phyloP scores from a whole-genome alignment of 2,329 filamentous ascomycete genomes.

The Geosmithia morbida region DNA sequence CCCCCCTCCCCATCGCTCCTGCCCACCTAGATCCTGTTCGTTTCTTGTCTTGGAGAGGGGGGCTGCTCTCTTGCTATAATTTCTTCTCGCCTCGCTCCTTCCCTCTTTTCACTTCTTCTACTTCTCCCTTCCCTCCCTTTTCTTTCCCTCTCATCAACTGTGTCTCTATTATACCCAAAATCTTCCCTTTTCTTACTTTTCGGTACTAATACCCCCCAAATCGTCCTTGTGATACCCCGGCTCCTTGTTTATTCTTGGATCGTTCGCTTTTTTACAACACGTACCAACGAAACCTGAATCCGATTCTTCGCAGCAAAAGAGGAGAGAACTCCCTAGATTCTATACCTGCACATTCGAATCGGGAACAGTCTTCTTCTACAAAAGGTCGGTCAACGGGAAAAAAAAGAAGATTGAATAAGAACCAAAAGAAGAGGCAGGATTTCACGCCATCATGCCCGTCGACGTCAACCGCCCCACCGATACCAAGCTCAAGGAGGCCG shows the following conservation, averaged over 20 bases:
- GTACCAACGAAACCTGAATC: not conserved
- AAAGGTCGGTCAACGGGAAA: not conserved
- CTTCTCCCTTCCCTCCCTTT: not conserved
- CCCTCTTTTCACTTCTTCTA: not conserved
- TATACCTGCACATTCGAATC: not conserved
- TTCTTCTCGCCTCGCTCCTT: constrained; percentile 1
- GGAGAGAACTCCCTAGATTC: not conserved
- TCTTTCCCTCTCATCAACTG: not conserved
- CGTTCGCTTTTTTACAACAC: not conserved
- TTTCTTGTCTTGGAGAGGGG: not conserved
- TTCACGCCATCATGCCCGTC: constrained; percentile 15
- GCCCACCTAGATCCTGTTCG: not conserved
- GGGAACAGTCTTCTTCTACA: not conserved
- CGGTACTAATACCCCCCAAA: not conserved
- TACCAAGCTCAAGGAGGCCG: constrained; percentile 61
- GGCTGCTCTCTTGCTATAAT: not conserved
- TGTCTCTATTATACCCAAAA: constrained; percentile 1
- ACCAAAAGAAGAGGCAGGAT: not conserved
- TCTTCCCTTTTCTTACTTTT: not conserved
- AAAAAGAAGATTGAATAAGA: no score
- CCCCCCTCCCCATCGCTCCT: not conserved
- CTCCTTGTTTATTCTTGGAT: not conserved
- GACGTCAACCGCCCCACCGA: constrained; percentile 63
- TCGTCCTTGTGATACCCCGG: constrained; percentile 3
- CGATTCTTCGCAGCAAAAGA: not conserved